A percentile compares a stretch with the other conserved stretches of the same genome.
phyloP scores from a whole-genome alignment of 345 rosid species.

The Bruguiera gymnorhiza region DNA sequence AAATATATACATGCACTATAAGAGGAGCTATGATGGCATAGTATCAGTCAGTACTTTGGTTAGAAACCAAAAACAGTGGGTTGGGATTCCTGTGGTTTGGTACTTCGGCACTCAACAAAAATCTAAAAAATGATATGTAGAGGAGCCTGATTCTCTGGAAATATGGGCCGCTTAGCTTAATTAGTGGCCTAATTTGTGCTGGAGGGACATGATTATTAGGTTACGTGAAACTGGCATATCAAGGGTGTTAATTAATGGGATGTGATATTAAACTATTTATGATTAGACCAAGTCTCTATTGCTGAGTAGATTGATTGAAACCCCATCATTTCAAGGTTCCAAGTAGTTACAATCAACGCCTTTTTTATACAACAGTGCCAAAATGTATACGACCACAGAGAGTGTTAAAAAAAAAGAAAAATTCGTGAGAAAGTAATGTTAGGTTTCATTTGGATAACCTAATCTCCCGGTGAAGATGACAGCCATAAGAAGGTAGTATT shows the following conservation, averaged over 20 bases:
- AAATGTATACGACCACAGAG: not conserved
- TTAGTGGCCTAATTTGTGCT: no score
- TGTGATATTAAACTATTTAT: not conserved
- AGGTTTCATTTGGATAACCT: not conserved
- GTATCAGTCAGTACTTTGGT: constrained; percentile 3
- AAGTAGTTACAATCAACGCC: no score
- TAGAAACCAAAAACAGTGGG: not conserved
- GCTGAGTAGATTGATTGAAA: not conserved
- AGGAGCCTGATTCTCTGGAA: constrained; percentile 30
- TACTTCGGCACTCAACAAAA: constrained; percentile 11
- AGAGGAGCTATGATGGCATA: not conserved
- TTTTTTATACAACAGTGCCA: no score
- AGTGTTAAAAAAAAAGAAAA: not conserved
- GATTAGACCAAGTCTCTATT: not conserved
- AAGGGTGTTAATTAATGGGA: not conserved
- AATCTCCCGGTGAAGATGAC: no score
- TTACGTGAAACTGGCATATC: constrained; percentile 10
- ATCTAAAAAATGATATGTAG: not conserved
- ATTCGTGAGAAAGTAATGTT: not conserved
- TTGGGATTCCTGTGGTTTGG: constrained; percentile 10
- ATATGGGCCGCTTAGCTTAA: constrained; percentile 13
- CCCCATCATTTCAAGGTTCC: no score
- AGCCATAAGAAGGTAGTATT: no score
- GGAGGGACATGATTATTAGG: constrained; percentile 9
- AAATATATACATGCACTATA: not conserved